These are phyloP conservation scores for Canariomyces notabilis DNA, from an alignment of 2,329 filamentous ascomycete species.

Conservation along the genomic window DNA sequence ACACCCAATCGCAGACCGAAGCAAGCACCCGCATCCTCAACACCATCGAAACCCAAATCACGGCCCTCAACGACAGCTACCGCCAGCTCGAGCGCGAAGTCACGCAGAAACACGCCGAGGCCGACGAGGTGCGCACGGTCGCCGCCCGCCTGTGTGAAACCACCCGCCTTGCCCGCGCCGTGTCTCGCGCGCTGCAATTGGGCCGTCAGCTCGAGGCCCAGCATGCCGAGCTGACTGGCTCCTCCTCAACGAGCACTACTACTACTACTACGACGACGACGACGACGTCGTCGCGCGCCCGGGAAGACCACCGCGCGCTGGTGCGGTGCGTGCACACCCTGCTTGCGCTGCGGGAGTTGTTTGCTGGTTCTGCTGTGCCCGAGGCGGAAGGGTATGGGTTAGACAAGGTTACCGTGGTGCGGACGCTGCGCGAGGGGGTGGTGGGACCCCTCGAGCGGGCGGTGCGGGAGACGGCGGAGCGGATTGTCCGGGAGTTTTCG, in stretches of 20 bases:
- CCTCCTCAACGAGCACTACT: too few species aligned
- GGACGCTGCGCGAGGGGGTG: conserved; percentile 61
- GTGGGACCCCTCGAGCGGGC: conserved; percentile 67
- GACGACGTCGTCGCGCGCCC: conserved; percentile 33
- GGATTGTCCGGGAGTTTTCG: conserved; percentile 78
- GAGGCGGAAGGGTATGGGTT: conserved; percentile 74
- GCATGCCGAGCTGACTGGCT: conserved; percentile 59
- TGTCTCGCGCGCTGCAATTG: conserved; percentile 73
- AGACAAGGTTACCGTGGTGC: conserved; percentile 67
- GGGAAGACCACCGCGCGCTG: conserved; percentile 71
- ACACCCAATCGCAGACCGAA: conserved; percentile 70
- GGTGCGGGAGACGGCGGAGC: conserved; percentile 68
- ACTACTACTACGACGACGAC: conserved; percentile 31
- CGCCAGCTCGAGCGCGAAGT: conserved; percentile 82
- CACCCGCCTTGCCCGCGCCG: conserved; percentile 67
- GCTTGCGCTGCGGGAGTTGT: conserved; percentile 67
- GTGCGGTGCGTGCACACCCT: conserved; percentile 79
- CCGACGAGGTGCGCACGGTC: conserved; percentile 73
- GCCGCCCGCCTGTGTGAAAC: conserved; percentile 77
- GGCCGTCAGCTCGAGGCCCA: conserved; percentile 86
- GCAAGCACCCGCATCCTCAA: conserved; percentile 67
- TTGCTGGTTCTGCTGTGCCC: conserved; percentile 54
- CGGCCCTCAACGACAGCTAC: conserved; percentile 78
- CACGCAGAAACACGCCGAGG: conserved; percentile 75
- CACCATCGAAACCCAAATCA: conserved; percentile 75